Conservation (phyloP, 495 filamentous ascomycete genomes). For the Recurvomyces mirabilis region DNA sequence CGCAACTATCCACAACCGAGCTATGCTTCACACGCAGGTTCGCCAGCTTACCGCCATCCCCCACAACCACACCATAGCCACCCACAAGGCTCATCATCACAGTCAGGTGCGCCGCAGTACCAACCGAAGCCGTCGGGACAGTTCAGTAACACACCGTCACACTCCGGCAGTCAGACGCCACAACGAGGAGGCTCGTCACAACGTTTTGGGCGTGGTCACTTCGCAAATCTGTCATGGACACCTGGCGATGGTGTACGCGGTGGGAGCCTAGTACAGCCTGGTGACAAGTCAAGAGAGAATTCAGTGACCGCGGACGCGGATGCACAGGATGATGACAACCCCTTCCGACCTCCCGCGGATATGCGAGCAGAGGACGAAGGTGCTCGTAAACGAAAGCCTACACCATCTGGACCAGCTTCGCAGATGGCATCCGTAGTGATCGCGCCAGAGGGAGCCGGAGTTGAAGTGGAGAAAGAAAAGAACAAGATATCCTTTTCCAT, state of each 20-base stretch:
- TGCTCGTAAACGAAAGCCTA: constrained; percentile 35
- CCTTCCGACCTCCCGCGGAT: constrained; percentile 53
- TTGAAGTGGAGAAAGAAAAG: constrained; percentile 13
- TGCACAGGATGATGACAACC: constrained; percentile 44
- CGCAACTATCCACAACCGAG: constrained; percentile 33
- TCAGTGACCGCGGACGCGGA: constrained; percentile 4
- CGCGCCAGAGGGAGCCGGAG: background rate
- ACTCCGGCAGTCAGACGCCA: constrained; percentile 9
- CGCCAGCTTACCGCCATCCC: constrained; percentile 18
- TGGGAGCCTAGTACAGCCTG: constrained; percentile 30
- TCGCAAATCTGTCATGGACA: constrained; percentile 53
- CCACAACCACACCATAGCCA: constrained; percentile 7
- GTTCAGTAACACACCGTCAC: constrained; percentile 16
- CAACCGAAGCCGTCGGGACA: constrained; percentile 41
- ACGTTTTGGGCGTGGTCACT: constrained; percentile 34
- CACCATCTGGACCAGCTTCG: background rate
- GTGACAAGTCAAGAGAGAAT: constrained; percentile 15
- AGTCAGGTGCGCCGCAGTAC: constrained; percentile 38
- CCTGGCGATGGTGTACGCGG: constrained; percentile 29
- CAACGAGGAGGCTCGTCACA: constrained; percentile 31
- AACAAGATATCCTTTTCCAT: constrained; percentile 23
- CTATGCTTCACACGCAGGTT: constrained; percentile 30
- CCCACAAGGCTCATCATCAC: constrained; percentile 8
- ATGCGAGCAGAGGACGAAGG: constrained; percentile 51
- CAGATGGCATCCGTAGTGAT: background rate